These are phyloP conservation scores for Schizothecium vesticola DNA, from an alignment of 495 filamentous ascomycete genomes.

Conservation along the genomic window DNA sequence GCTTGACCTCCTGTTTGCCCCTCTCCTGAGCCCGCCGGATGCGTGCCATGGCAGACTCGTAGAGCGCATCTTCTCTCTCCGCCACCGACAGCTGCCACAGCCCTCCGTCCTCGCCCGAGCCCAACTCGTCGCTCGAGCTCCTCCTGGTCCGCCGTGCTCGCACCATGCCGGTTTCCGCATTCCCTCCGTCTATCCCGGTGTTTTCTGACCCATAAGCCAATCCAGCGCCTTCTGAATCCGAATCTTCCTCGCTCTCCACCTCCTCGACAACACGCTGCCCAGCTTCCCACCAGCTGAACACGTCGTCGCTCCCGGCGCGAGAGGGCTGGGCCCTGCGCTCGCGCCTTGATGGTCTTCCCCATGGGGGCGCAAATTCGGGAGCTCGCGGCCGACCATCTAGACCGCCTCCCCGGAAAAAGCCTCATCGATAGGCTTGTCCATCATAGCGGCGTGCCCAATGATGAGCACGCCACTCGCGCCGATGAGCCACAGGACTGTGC, in stretches of 20 bases:
- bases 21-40: conserved; percentile 68
- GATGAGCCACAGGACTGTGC: conserved; percentile 86
- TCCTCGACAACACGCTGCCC: conserved; percentile 60
- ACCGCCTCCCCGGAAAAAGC: conserved; percentile 99
- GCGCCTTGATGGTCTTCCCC: conserved; percentile 97
- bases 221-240: conserved; percentile 55
- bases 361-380: conserved; percentile 90
- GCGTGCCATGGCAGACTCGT: conserved; percentile 67
- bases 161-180: conserved; percentile 37
- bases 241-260: conserved; percentile 57
- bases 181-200: conserved; percentile 53
- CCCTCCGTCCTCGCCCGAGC: conserved; percentile 46
- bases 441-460: conserved; percentile 87
- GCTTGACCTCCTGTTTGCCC: conserved; percentile 69
- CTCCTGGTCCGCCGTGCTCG: conserved; percentile 38
- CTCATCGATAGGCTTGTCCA: conserved; percentile 99
- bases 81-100: conserved; percentile 45
- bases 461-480: conserved; percentile 88
- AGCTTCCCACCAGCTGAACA: conserved; percentile 38
- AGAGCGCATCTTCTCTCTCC: conserved; percentile 65
- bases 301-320: conserved; percentile 50
- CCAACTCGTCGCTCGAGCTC: conserved; percentile 48
- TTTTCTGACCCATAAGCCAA: conserved; percentile 36
- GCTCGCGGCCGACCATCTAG: conserved; percentile 99
- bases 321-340: conserved; percentile 57